Percentiles rank a stretch among this genome's conserved stretches.
Conservation (phyloP, 2,329 filamentous ascomycete genomes). For the Ilyonectria robusta region DNA sequence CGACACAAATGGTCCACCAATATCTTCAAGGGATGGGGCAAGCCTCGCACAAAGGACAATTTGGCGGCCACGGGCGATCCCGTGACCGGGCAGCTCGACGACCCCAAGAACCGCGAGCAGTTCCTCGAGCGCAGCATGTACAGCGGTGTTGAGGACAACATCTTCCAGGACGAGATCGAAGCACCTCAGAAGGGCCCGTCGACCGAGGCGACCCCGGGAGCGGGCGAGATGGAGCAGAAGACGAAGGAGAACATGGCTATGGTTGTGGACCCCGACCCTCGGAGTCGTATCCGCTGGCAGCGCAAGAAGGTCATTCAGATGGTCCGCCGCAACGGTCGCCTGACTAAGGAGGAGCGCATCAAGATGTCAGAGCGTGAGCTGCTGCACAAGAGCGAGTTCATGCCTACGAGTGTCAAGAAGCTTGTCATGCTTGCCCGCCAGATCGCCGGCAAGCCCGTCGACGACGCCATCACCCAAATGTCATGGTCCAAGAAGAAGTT, state of each 20-base stretch:
- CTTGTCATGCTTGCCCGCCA: slow-evolving; percentile 87
- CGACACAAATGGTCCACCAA: slow-evolving; percentile 62
- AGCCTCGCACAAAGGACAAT: slow-evolving; percentile 49
- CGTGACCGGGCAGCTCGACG: slow-evolving; percentile 55
- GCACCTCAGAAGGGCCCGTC: slow-evolving; percentile 48
- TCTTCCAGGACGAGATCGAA: slow-evolving; percentile 74
- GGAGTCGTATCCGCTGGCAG: slow-evolving; percentile 81
- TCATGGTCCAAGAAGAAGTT: slow-evolving; percentile 95
- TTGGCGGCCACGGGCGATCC: slow-evolving; percentile 48
- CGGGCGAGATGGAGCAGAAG: slow-evolving; percentile 55
- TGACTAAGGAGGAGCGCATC: slow-evolving; percentile 75
- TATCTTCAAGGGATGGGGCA: slow-evolving; percentile 56
- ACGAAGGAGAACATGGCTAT: slow-evolving; percentile 69
- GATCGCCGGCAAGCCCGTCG: slow-evolving; percentile 92
- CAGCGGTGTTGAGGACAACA: slow-evolving; percentile 66
- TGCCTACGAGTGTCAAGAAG: slow-evolving; percentile 94
- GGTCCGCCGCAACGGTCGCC: slow-evolving; percentile 70
- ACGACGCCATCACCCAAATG: slow-evolving; percentile 96
- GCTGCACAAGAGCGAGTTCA: slow-evolving; percentile 74
- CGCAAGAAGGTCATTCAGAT: slow-evolving; percentile 86
- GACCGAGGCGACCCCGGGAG: slow-evolving; percentile 36
- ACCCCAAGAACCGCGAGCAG: slow-evolving; percentile 58
- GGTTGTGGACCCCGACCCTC: slow-evolving; percentile 82
- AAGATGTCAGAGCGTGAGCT: slow-evolving; percentile 73
- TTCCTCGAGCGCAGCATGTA: slow-evolving; percentile 58